Percentiles rank a stretch among this genome's conserved stretches.
phyloP scores from a whole-genome alignment of 345 rosid species.

The Brassica rapa region DNA sequence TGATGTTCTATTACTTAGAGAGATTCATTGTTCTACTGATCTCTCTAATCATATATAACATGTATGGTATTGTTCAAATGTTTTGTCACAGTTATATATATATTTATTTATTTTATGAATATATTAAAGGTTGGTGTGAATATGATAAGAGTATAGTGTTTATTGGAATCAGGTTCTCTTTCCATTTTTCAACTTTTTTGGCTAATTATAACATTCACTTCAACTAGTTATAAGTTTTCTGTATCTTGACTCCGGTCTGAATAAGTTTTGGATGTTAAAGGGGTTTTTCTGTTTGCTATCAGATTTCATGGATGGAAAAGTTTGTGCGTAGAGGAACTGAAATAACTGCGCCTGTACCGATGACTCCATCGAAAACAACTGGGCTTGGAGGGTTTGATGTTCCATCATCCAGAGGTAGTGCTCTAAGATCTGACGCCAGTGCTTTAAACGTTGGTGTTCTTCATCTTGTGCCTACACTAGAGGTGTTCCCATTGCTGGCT shows the following conservation, averaged over 20 bases:
- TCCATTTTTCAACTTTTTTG: background rate
- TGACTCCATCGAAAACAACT: slow-evolving; percentile 92
- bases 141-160: background rate
- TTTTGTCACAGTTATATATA: background rate
- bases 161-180: slow-evolving; percentile 34
- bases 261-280: slow-evolving; percentile 7
- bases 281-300: slow-evolving; percentile 14
- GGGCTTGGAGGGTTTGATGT: slow-evolving; percentile 99
- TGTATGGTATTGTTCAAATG: background rate
- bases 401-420: slow-evolving; percentile 90
- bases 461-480: slow-evolving; percentile 93
- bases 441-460: slow-evolving; percentile 95
- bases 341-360: slow-evolving; percentile 97
- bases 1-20: background rate
- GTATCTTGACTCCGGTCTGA: slow-evolving; percentile 10
- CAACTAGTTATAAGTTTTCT: slow-evolving; percentile 7
- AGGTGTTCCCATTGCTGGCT: slow-evolving; percentile 85
- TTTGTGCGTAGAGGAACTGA: slow-evolving; percentile 91
- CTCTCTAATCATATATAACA: background rate
- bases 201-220: slow-evolving; percentile 2
- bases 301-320: slow-evolving; percentile 99
- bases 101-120: background rate
- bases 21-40: background rate
- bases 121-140: slow-evolving; percentile 1
- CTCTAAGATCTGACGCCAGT: slow-evolving; percentile 94